A percentile compares a stretch with the other conserved stretches of the same genome.
Conservation (phyloP, 352 stramenopile species). For the Peronospora destructor region DNA sequence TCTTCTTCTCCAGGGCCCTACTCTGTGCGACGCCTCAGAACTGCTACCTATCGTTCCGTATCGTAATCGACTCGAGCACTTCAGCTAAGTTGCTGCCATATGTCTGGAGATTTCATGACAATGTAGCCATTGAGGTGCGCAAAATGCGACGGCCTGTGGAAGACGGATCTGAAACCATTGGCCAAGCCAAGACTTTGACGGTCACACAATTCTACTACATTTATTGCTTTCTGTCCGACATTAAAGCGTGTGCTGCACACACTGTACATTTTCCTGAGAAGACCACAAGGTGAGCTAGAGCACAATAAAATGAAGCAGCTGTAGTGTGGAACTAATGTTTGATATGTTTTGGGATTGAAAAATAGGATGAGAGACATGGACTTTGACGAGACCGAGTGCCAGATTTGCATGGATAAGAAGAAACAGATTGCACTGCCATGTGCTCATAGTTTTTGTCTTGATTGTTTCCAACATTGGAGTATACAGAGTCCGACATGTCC, state of each 20-base stretch:
- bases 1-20: conserved; percentile 37
- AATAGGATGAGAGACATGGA: conserved; percentile 25
- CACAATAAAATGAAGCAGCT: conserved; percentile 6
- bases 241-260: conserved; percentile 57
- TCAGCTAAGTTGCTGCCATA: conserved; percentile 62
- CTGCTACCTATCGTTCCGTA: conserved; percentile 65
- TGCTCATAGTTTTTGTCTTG: conserved; percentile 71
- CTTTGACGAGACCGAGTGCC: conserved; percentile 75
- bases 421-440: conserved; percentile 73
- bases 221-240: conserved; percentile 71
- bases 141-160: conserved; percentile 57
- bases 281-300: conserved; percentile 21
- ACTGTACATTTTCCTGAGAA: conserved; percentile 51
- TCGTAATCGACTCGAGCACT: conserved; percentile 58
- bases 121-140: conserved; percentile 64
- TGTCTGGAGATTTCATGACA: conserved; percentile 61
- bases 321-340: background rate
- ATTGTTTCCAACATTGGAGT: conserved; percentile 76
- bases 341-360: conserved; percentile 8
- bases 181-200: conserved; percentile 53
- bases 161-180: conserved; percentile 41
- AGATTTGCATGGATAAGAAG: conserved; percentile 83
- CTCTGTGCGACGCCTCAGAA: conserved; percentile 70
- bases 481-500: conserved; percentile 73
- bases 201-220: conserved; percentile 80